A percentile compares a stretch with the other conserved stretches of the same genome.
Conservation (phyloP, 768 basidiomycete genomes). For the Calocybe gangraenosa region DNA sequence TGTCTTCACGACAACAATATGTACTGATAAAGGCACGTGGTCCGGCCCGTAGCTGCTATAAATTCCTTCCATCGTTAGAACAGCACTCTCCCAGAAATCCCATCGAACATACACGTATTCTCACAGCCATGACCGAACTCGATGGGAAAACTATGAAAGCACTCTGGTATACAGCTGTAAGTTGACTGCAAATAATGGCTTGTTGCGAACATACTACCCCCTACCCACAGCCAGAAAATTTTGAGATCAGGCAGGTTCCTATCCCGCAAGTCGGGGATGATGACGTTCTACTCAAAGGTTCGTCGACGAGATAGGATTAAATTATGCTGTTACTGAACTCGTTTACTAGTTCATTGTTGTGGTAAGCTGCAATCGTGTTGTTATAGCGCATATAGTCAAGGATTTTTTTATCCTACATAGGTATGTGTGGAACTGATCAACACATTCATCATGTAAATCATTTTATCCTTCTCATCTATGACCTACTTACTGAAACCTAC, state of each 20-base stretch:
- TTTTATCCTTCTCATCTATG: background rate
- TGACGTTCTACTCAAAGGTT: constrained; percentile 72
- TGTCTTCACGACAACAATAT: no score
- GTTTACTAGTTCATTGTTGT: constrained; percentile 34
- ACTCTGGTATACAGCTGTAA: constrained; percentile 57
- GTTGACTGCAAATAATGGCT: constrained; percentile 10
- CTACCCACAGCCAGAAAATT: constrained; percentile 54
- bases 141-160: constrained; percentile 54
- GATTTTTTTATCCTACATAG: constrained; percentile 18
- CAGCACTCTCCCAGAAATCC: background rate
- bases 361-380: constrained; percentile 23
- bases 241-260: constrained; percentile 63
- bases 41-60: no score
- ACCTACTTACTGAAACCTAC: background rate
- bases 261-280: constrained; percentile 63
- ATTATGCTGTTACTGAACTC: constrained; percentile 7
- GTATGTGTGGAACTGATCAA: constrained; percentile 60
- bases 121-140: constrained; percentile 38
- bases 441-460: constrained; percentile 52
- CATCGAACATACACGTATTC: no score
- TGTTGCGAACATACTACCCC: constrained; percentile 8
- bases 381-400: background rate
- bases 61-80: background rate
- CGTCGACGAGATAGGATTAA: background rate
- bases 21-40: no score